These are phyloP conservation scores for Trichoderma reesei DNA, from an alignment of 495 filamentous ascomycete genomes.

Conservation along the genomic window DNA sequence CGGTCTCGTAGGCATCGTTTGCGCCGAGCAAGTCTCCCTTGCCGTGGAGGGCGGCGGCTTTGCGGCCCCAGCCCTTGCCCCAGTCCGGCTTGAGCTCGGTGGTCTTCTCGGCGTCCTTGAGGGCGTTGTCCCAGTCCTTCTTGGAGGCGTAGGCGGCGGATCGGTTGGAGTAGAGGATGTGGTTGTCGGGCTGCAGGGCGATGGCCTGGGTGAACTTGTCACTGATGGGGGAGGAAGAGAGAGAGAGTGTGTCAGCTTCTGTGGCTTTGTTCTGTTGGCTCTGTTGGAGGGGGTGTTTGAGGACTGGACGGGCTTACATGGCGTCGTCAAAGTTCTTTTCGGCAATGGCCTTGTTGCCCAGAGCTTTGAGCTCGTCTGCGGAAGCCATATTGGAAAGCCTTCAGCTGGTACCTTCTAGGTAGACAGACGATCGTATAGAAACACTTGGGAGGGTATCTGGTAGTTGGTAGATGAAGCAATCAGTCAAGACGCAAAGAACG, in stretches of 20 bases:
- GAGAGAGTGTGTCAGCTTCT: neutral
- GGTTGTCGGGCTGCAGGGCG: slow-evolving; percentile 75
- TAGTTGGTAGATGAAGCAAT: neutral
- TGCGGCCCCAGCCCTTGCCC: slow-evolving; percentile 90
- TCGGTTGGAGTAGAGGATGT: slow-evolving; percentile 95
- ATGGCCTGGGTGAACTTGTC: slow-evolving; percentile 93
- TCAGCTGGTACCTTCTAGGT: too few relatives aligned
- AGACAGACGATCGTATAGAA: too few relatives aligned
- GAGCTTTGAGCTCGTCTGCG: slow-evolving; percentile 70
- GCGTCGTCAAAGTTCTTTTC: slow-evolving; percentile 94
- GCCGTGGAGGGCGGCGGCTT: slow-evolving; percentile 84
- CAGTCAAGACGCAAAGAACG: too few relatives aligned
- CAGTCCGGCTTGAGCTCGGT: slow-evolving; percentile 94
- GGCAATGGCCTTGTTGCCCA: slow-evolving; percentile 96
- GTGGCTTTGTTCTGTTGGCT: too few relatives aligned
- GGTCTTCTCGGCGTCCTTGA: slow-evolving; percentile 86
- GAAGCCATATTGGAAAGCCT: slow-evolving; percentile 28
- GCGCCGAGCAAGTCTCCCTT: slow-evolving; percentile 75
- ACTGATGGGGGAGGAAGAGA: slow-evolving; percentile 43
- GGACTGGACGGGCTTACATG: slow-evolving; percentile 54
- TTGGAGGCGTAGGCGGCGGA: slow-evolving; percentile 93
- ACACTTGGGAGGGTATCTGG: too few relatives aligned
- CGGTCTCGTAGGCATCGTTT: slow-evolving; percentile 81
- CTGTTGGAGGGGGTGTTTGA: slow-evolving; percentile 15
- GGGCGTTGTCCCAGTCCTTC: slow-evolving; percentile 70